These are phyloP conservation scores for Melaleuca alternifolia DNA, from an alignment of 345 rosid genomes.

Conservation along the genomic window DNA sequence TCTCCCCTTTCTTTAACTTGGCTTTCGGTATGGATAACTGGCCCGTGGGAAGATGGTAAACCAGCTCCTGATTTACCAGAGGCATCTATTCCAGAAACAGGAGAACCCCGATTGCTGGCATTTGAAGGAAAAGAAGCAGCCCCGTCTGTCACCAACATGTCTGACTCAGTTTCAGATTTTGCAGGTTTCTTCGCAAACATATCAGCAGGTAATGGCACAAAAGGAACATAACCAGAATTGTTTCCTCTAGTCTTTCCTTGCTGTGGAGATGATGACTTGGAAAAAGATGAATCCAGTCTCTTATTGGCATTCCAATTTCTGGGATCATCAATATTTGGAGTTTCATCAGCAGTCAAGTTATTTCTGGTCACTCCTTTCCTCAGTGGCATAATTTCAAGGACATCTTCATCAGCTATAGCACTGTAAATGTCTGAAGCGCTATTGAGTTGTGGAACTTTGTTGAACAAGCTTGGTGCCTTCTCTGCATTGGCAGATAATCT, in stretches of 20 bases:
- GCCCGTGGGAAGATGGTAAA: conserved; percentile 11
- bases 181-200: conserved; percentile 60
- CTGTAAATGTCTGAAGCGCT: conserved; percentile 39
- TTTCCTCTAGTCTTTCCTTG: conserved; percentile 20
- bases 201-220: conserved; percentile 66
- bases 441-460: conserved; percentile 55
- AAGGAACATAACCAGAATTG: conserved; percentile 40
- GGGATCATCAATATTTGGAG: neutral
- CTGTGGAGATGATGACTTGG: conserved; percentile 12
- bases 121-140: conserved; percentile 4
- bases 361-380: conserved; percentile 66
- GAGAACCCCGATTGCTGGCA: conserved; percentile 5
- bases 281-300: neutral
- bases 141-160: conserved; percentile 2
- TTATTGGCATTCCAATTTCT: conserved; percentile 7
- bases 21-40: conserved; percentile 25
- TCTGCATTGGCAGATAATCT: conserved; percentile 66
- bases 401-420: conserved; percentile 67
- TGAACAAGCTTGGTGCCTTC: conserved; percentile 76
- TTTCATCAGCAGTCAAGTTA: conserved; percentile 2
- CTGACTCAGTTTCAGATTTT: conserved; percentile 17
- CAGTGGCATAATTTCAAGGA: conserved; percentile 91
- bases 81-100: conserved; percentile 1
- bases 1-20: conserved; percentile 30
- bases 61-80: neutral